Conservation (phyloP, 805 yeast genomes). For the Suhomyces prunicola region DNA sequence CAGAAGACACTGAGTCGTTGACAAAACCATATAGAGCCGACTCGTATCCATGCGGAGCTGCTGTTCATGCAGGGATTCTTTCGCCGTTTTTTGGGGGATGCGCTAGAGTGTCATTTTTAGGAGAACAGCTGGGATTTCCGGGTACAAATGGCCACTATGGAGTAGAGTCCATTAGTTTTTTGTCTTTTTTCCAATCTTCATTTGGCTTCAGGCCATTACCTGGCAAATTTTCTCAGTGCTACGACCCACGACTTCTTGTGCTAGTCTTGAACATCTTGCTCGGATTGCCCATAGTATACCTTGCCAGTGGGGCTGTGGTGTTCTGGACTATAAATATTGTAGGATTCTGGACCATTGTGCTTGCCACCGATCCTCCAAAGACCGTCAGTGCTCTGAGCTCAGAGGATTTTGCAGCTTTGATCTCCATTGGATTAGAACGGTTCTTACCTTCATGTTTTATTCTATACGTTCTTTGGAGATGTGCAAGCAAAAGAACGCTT, state of each 20-base stretch:
- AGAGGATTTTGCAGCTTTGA: slow-evolving; percentile 53
- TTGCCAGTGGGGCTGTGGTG: slow-evolving; percentile 40
- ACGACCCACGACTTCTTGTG: slow-evolving; percentile 64
- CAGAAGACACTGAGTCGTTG: slow-evolving; percentile 4
- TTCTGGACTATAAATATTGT: slow-evolving; percentile 60
- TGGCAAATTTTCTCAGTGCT: slow-evolving; percentile 47
- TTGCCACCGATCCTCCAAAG: slow-evolving; percentile 79
- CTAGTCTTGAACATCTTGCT: slow-evolving; percentile 56
- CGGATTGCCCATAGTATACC: slow-evolving; percentile 59
- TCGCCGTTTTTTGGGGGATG: slow-evolving; percentile 80
- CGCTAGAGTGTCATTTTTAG: slow-evolving; percentile 61
- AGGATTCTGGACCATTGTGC: slow-evolving; percentile 80
- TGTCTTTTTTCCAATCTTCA: slow-evolving; percentile 72
- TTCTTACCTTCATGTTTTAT: slow-evolving; percentile 73
- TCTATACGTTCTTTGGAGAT: slow-evolving; percentile 65
- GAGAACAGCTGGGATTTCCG: slow-evolving; percentile 44
- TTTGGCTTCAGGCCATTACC: slow-evolving; percentile 51
- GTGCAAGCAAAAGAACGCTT: slow-evolving; percentile 51
- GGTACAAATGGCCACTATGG: slow-evolving; percentile 50
- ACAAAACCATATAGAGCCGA: slow-evolving; percentile 78
- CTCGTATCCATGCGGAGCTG: slow-evolving; percentile 87
- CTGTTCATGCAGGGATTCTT: slow-evolving; percentile 77
- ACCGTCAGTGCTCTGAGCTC: slow-evolving; percentile 51
- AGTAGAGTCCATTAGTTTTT: slow-evolving; percentile 56
- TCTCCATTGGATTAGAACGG: slow-evolving; percentile 71